phyloP scores from a whole-genome alignment of 2,329 filamentous ascomycete species.

The Microsporum ferrugineum region DNA sequence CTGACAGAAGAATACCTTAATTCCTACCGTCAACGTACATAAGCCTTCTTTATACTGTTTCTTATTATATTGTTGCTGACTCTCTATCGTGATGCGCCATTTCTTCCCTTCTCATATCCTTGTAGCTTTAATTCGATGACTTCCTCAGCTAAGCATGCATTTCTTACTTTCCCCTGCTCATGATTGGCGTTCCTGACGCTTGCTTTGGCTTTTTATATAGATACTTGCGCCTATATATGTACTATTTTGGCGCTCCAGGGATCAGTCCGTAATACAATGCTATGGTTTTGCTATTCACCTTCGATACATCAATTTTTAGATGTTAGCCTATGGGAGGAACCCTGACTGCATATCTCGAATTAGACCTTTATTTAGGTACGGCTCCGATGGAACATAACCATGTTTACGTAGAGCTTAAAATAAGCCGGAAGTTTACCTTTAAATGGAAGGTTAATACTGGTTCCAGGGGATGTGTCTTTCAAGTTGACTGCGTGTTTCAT shows the following conservation, averaged over 20 bases:
- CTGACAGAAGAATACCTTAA: slow-evolving; percentile 1
- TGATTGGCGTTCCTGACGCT: not conserved
- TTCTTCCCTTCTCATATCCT: not conserved
- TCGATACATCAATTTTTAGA: not conserved
- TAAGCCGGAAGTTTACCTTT: not conserved
- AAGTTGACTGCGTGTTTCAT: not conserved
- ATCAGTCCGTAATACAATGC: not conserved
- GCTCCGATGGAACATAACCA: not conserved
- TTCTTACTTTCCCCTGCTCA: not conserved
- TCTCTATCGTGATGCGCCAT: not conserved
- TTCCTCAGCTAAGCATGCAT: not conserved
- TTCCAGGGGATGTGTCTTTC: not conserved
- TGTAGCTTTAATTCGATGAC: slow-evolving; percentile 3
- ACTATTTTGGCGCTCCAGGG: not conserved
- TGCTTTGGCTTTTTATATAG: not conserved
- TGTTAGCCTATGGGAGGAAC: not conserved
- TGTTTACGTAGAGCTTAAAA: not conserved
- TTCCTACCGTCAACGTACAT: slow-evolving; percentile 1
- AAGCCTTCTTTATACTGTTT: not conserved
- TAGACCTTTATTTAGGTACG: not conserved
- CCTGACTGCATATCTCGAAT: not conserved
- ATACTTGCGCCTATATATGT: not conserved
- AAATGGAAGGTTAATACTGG: not conserved
- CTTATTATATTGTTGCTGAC: not conserved
- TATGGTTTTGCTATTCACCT: not conserved